Base-by-base conservation (phyloP, 2,329 filamentous ascomycete genomes). In the Ceratocystis variospora region DNA sequence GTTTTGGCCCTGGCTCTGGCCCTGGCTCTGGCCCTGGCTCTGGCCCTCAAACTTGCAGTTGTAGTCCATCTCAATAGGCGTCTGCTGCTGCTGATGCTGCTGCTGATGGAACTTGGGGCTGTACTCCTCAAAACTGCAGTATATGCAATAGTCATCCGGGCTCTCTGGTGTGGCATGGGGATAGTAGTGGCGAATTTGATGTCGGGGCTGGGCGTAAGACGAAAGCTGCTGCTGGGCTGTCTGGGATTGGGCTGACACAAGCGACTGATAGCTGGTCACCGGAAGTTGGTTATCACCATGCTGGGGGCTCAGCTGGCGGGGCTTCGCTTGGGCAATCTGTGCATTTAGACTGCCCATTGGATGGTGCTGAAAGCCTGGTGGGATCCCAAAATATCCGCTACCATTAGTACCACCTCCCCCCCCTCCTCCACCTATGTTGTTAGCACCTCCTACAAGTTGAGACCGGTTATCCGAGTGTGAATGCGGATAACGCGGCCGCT, bases 81-180 rank as follows among this genome's bases (percentile, higher is more conserved):
- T 25, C 2, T 25, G 22, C 22, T 25, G 22, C 22, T 25, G 25
- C 53, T 19, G 22, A 0, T 25, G 22, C 22, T 25, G 22, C 22
- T 25, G 25, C 53, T 33, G 53, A 6, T 37, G 53, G 7, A 7
- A 6, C 10, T 63, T 45, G 3, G 61, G 61, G 17, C 5, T n/a
- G 61, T 63, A 48, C 41, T 63, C 61, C 17, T 63, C 61, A 1
- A 63, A 63, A 31, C 41, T 48, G 61, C 61, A 63, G 41, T 50
- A 63, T 28, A 48, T 48, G 31, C 61, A 63, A 19, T 63, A 46
- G 41, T 63, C 41, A 45, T 63, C 31, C 10, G 33, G 41, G 41
- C 22, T 25, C 44, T 31, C 41, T 15, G 44, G 41, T 6, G 48
- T 28, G 17, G 44, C 22, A 17, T 63, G 61, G 28, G 61, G 25